Base-by-base conservation (phyloP, 495 filamentous ascomycete genomes). In the Hyaloscypha finlandica region DNA sequence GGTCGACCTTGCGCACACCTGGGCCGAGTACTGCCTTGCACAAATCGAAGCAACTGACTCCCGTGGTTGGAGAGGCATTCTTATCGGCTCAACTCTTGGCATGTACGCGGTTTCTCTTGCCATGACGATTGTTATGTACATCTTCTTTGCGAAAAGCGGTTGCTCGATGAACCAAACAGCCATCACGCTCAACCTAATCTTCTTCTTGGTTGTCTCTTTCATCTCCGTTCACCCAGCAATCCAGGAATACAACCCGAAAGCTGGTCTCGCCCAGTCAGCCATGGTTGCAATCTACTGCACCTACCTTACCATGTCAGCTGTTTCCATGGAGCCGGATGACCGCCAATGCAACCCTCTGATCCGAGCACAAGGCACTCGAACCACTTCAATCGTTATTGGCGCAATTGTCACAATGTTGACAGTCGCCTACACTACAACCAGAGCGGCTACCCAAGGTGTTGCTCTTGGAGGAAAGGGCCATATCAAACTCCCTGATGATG, bases 281-380 rank as follows among this genome's bases (percentile, higher is more conserved):
- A 98, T 98, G 89, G 95, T 99, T 37, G 92, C 94, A 1, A 85
- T 96, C 64, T 99, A 99, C 82, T 98, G 95, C 85, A 97, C 95
- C 56, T 99, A 99, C 75, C 87, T 99, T 55, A 99, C 95, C 72
- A 92, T 99, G 89, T 97, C 93, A 4, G 96, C 95, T 61, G 96
- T 99, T 2, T 94, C 91, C 64, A 98, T 99, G 95, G 94, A 99
- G 73, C 95, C 95, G 4, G 95, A 99, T 79, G 93, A 97, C 78
- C 86, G 88, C 64, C 85, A 91, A 59, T 99, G 95, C 86, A 99
- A 99, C 80, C 95, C 95, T 4, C 80, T 98, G 58, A 83, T 97
- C 60, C 90, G 93, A 51, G 94, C 94, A 22, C 88, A 90, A 42
- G 93, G 92, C 63, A 94, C 94, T n/a, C 86, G 95, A 52, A 95